Base-by-base conservation (phyloP, 2,329 filamentous ascomycete genomes). In the Cladophialophora psammophila region DNA sequence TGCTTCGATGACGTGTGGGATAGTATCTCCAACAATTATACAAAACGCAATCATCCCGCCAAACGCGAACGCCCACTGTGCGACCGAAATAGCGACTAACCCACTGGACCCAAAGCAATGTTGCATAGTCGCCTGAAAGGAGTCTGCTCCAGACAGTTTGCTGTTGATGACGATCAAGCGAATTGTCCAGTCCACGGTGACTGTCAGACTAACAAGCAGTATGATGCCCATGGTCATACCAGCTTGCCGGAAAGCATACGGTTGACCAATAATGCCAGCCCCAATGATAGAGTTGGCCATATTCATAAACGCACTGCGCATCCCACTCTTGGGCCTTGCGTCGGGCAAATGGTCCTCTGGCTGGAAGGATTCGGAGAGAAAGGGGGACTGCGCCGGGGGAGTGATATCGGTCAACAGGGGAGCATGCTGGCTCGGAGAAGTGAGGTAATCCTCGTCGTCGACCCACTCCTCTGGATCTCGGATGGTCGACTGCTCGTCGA, bases 201-300 rank as follows among this genome's bases (percentile, higher is more conserved):
- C 78, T 0, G 95, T 98, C 70, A 99, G 85, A 6, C 80, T 85
- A 32, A 97, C 80, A 20, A 99, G 86, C 64, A 99, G 85, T 55
- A 93, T 75, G 5, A 94, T 84, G 34, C 95, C 95, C 42, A 91
- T 90, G 15, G 92, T 78, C 73, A 99, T 86, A 6, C 95, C 95
- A 7, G 95, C 95, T 81, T 98, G 94, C 66, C 88, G 88, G 76
- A 99, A 90, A n/a, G 95, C 95, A 80, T 98, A 99, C 12, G 95
- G 94, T 80, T 99, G 95, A 3, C 92, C 88, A 73, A 90, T 90
- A 67, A 90, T 90, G 2, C 88, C 88, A 35, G 88, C 88, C 35
- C 88, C 88, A 69, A 99, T 97, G 78, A 99, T 99, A 74, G 92
- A 96, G 82, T 99, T 99, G 70, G 95, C 94, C 95, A 99, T 99